Conservation (phyloP, 768 basidiomycete species). For the Phallus indusiatus region DNA sequence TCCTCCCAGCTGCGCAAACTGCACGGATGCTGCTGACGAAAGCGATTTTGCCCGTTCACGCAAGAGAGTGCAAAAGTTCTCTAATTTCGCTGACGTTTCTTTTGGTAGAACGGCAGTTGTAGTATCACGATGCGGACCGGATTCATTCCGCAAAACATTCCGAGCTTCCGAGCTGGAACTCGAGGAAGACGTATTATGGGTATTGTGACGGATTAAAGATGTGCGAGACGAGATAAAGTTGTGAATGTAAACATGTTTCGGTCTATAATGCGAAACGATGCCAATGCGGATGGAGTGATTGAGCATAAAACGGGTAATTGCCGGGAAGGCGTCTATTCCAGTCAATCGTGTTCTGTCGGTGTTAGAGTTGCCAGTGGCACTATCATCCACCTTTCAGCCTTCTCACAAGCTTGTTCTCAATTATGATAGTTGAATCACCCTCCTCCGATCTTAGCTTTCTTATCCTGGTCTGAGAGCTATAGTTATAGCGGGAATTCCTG, state of each 20-base stretch:
- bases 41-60: conserved; percentile 43
- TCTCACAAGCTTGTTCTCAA: too few relatives aligned
- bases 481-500: too few relatives aligned
- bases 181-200: background rate
- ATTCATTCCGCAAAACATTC: conserved; percentile 31
- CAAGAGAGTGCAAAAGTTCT: conserved; percentile 27
- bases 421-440: too few relatives aligned
- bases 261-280: background rate
- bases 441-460: too few relatives aligned
- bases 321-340: background rate
- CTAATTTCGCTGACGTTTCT: background rate
- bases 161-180: conserved; percentile 21
- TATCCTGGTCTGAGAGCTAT: too few relatives aligned
- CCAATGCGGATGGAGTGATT: background rate
- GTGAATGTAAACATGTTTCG: background rate
- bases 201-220: background rate
- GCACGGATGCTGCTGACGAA: conserved; percentile 44
- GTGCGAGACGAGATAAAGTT: background rate
- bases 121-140: conserved; percentile 34
- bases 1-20: conserved; percentile 64
- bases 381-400: too few relatives aligned
- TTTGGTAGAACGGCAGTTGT: conserved; percentile 12
- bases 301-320: background rate
- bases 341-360: too few relatives aligned
- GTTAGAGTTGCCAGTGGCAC: too few relatives aligned